A percentile compares a stretch with the other conserved stretches of the same genome.
Evolutionary conservation across 768 basidiomycete genomes (phyloP).

Genomic region (Lactifluus hygrophoroides): DNA sequence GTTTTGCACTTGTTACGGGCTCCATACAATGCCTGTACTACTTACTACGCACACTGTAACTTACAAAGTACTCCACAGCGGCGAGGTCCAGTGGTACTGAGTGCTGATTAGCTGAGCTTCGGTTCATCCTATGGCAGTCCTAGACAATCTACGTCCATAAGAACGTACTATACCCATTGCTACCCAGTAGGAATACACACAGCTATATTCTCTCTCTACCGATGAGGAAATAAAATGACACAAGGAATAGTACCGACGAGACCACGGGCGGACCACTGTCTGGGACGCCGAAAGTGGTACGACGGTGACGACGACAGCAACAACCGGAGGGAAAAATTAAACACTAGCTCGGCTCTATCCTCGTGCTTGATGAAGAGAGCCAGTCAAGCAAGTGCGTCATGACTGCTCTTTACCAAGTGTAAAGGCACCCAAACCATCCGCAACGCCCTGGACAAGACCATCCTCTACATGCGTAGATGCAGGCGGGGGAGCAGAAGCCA

Average conservation of each 20-base stretch:
- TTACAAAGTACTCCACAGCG: too few relatives aligned
- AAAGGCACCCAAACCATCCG: conserved; percentile 45
- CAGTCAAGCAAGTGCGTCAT: conserved; percentile 32
- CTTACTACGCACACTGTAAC: too few relatives aligned
- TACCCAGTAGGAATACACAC: conserved; percentile 13
- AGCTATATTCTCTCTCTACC: conserved; percentile 14
- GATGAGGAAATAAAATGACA: conserved; percentile 6
- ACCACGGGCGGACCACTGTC: neutral
- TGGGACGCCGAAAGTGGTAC: neutral
- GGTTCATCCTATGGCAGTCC: neutral
- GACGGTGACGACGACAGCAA: conserved; percentile 38
- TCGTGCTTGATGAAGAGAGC: conserved; percentile 34
- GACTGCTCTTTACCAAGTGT: conserved; percentile 50
- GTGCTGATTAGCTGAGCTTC: too few relatives aligned
- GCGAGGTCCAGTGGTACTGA: too few relatives aligned
- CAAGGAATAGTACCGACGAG: neutral
- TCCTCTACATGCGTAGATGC: conserved; percentile 32
- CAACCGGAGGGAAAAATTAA: conserved; percentile 40
- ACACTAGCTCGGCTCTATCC: conserved; percentile 50
- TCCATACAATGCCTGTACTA: too few relatives aligned
- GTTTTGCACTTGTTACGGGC: too few relatives aligned
- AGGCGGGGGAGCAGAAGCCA: neutral
- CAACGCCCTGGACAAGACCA: conserved; percentile 75
- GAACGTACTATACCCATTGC: neutral
- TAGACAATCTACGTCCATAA: neutral